These are phyloP conservation scores for Cercospora brassicicola DNA, from an alignment of 2,329 filamentous ascomycete genomes.

Conservation along the genomic window DNA sequence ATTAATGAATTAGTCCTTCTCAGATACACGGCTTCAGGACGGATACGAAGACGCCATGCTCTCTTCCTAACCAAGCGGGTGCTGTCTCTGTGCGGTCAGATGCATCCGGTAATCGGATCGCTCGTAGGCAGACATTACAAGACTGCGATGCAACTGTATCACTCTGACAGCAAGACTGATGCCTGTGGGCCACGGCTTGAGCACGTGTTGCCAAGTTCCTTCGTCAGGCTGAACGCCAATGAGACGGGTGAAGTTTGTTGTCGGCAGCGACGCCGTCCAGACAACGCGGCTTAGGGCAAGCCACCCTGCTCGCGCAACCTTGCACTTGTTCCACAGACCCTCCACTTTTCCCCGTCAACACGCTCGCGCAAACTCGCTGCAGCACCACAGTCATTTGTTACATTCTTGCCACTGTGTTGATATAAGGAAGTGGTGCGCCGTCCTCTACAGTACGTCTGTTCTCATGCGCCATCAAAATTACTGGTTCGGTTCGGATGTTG, in stretches of 20 bases:
- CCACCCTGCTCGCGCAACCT: neutral
- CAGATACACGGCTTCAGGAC: neutral
- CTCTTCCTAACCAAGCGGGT: neutral
- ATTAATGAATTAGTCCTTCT: neutral
- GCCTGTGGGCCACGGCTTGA: neutral
- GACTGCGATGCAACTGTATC: neutral
- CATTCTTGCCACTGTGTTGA: neutral
- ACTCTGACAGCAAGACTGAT: neutral
- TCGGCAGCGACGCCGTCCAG: neutral
- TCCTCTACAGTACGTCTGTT: conserved; percentile 4
- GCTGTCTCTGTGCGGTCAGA: neutral
- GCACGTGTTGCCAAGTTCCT: neutral
- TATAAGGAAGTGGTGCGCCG: neutral
- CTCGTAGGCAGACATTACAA: neutral
- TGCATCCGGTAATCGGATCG: neutral
- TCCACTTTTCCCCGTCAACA: neutral
- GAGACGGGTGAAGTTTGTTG: neutral
- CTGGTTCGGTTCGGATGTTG: neutral
- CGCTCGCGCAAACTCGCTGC: conserved; percentile 4
- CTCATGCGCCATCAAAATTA: neutral
- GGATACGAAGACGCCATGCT: neutral
- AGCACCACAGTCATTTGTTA: neutral
- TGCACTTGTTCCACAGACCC: conserved; percentile 2
- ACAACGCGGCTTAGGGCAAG: conserved; percentile 6
- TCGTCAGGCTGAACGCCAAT: neutral